Base-by-base conservation (phyloP, 106 monocot species). In the Allium fistulosum region DNA sequence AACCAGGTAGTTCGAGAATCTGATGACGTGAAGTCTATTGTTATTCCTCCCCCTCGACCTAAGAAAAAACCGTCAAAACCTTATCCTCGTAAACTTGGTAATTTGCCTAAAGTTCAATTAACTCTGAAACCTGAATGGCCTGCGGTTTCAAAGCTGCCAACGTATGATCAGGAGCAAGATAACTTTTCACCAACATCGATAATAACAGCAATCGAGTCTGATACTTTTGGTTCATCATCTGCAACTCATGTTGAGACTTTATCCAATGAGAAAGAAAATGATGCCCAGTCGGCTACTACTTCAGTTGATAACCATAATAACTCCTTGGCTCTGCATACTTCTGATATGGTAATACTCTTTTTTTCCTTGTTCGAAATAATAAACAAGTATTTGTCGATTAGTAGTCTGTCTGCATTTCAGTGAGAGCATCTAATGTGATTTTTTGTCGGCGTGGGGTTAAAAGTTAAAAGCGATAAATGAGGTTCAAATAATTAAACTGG, bases 31-130 rank as follows among this genome's bases (percentile, higher is more conserved):
- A 45, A 46, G 61, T 12, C 63, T 7, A 77, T 88, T 15, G 85
- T 81, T 57, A 95, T 96, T 27, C 91, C 91, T 69, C 91, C 95
- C 71, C 88, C 95, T 66, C 72, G 95, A 3, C 95, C 91, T 12
- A 88, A 91, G 53, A 88, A 82, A 66, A 91, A 96, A 53, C 91
- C 85, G 8, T 16, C 65, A 15, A 88, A 82, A 52, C 96, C 96
- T 13, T 96, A 96, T 74, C 96, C 96, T 61, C 88, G 96, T 6
- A 96, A 96, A 49, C 63, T 71, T 53, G 73, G 71, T 4, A 28
- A 74, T 51, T 49, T 62, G 50, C 53, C 69, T 3, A 72, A 56
- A 50, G 62, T 67, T 1, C 48, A 65, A 26, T 53, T 22, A 27
- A 12, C 56, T 8, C 58, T 63, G 56, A 72, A 76, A 63, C n/a